phyloP scores from a whole-genome alignment of 2,329 filamentous ascomycete genomes.

The Cryphonectria carpinicola region DNA sequence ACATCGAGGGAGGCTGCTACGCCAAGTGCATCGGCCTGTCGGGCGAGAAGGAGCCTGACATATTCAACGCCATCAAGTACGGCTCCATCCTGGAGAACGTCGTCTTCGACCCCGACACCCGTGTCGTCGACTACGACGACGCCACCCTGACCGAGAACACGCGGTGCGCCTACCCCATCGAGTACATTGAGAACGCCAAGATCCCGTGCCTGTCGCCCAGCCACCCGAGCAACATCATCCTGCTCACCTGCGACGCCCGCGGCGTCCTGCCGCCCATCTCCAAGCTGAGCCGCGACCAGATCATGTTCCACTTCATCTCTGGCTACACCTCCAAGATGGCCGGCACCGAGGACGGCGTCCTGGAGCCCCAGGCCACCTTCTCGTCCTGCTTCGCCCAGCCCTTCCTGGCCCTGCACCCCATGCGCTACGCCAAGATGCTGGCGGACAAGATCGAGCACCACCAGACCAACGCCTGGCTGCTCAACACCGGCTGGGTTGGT shows the following conservation, averaged over 20 bases:
- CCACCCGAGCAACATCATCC: constrained; percentile 96
- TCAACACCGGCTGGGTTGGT: constrained; percentile 98
- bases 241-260: constrained; percentile 96
- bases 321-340: constrained; percentile 99
- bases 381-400: constrained; percentile 99
- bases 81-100: constrained; percentile 98
- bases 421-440: constrained; percentile 98
- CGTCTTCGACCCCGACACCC: constrained; percentile 89
- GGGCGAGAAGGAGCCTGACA: constrained; percentile 98
- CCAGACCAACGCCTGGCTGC: constrained; percentile 95
- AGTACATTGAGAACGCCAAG: constrained; percentile 99
- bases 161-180: constrained; percentile 96
- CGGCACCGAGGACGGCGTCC: constrained; percentile 95
- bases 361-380: constrained; percentile 97
- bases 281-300: constrained; percentile 91
- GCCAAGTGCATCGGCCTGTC: constrained; percentile 98
- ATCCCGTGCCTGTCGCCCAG: constrained; percentile 87
- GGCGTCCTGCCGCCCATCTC: constrained; percentile 97
- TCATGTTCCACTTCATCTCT: constrained; percentile 99
- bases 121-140: constrained; percentile 95
- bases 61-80: constrained; percentile 93
- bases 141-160: constrained; percentile 96
- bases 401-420: constrained; percentile 97
- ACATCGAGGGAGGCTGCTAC: constrained; percentile 99
- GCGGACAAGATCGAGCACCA: constrained; percentile 96